Evolutionary conservation across 2,329 filamentous ascomycete species (phyloP), one percentile per base, ranked within the genome.

Genomic region (Colletotrichum cordylinicola): DNA sequence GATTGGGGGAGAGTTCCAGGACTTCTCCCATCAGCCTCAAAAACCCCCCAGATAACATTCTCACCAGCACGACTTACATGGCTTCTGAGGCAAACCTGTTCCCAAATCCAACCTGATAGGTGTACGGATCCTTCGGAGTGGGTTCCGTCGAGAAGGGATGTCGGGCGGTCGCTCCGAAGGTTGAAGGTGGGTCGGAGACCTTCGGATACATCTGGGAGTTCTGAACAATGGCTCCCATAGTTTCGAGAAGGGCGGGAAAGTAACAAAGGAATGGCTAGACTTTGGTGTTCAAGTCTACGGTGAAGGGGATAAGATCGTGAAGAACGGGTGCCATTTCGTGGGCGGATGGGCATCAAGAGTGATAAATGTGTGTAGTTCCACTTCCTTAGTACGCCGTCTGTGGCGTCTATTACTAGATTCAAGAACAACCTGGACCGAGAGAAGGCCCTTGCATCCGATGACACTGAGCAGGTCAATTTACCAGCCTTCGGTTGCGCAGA

Each of bases 71-170:
- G 8, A 72, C 77, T 75, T 72, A 79, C 79, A 80, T 52, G 55
- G 79, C 79, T 74, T 80, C 78, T 2, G 78, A 80, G 52, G 78
- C 70, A 72, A 79, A 80, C 16, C 66, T 72, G 27, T 79, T 80
- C 15, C 78, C 79, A 75, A 79, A 79, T 43, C 79, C 79, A 35
- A 79, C 77, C 61, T 80, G 79, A 65, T 80, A 80, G 67, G 56
- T 67, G 52, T 80, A 79, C 33, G 79, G 79, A 70, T 80, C 78
- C 18, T 67, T 43, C 9, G 64, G 55, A 21, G 68, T 60, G 24
- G 78, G 16, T 15, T 60, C 62, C 18, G 73, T 78, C 16, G 77
- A 67, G 52, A 77, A 78, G 12, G 72, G 68, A 58, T 74, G 69
- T 56, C 77, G 79, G 21, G 74, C 77, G 33, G 67, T 77, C 21